phyloP scores from a whole-genome alignment of 1,284 basidiomycete species.

The Ceratobasidium sp. region DNA sequence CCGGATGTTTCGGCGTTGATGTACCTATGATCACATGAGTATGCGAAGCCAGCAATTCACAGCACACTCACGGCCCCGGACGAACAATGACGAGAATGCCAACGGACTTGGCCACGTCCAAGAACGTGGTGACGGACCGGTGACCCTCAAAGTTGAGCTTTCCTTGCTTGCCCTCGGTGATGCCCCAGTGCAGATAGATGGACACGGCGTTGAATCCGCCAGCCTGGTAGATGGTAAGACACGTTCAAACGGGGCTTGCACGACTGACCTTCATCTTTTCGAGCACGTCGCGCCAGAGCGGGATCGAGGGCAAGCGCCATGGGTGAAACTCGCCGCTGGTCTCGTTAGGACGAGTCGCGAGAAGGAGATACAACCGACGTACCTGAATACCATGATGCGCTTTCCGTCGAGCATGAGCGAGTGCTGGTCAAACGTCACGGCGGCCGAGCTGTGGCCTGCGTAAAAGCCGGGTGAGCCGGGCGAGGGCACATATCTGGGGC shows the following conservation, averaged over 20 bases:
- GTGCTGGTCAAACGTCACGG: conserved; percentile 49
- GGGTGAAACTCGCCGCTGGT: conserved; percentile 24
- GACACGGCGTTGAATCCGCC: conserved; percentile 38
- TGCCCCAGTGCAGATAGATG: conserved; percentile 37
- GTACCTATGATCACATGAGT: neutral
- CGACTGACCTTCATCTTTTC: conserved; percentile 39
- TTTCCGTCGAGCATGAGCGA: conserved; percentile 36
- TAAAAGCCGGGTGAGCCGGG: conserved; percentile 50
- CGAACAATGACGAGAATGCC: conserved; percentile 39
- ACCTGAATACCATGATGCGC: conserved; percentile 21
- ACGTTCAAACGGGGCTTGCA: neutral
- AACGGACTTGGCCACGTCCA: conserved; percentile 31
- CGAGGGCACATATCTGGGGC: conserved; percentile 22
- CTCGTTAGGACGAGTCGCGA: neutral
- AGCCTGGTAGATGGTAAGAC: conserved; percentile 29
- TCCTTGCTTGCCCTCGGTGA: conserved; percentile 31
- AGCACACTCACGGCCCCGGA: conserved; percentile 44
- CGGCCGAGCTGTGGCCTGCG: conserved; percentile 52
- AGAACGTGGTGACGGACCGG: conserved; percentile 29
- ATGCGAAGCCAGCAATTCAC: neutral
- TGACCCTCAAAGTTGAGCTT: conserved; percentile 33
- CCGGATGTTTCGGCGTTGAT: conserved; percentile 39
- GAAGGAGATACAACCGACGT: neutral
- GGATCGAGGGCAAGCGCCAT: conserved; percentile 30
- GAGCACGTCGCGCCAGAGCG: conserved; percentile 38